Conservation (phyloP, 2,329 filamentous ascomycete genomes). For the Penicillium sp. region DNA sequence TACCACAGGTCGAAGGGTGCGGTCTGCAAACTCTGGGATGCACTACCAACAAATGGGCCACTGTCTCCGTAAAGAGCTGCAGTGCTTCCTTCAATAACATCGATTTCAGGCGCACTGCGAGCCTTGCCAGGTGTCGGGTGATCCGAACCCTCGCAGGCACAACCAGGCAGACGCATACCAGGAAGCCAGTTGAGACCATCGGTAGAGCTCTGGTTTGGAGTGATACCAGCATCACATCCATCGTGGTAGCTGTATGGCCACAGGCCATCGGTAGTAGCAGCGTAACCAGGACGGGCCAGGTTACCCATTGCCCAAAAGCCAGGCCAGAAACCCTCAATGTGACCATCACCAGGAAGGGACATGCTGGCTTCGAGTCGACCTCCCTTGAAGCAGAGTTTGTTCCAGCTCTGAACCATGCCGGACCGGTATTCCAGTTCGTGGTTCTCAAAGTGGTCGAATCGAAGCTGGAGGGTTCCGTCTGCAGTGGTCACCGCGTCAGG, state of each 20-base stretch:
- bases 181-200: slow-evolving; percentile 68
- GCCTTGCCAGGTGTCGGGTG: slow-evolving; percentile 67
- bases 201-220: slow-evolving; percentile 67
- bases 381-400: slow-evolving; percentile 71
- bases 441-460: slow-evolving; percentile 65
- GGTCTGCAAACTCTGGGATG: slow-evolving; percentile 67
- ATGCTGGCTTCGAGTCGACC: slow-evolving; percentile 70
- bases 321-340: slow-evolving; percentile 71
- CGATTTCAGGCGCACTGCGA: slow-evolving; percentile 69
- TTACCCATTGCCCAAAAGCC: slow-evolving; percentile 78
- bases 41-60: slow-evolving; percentile 58
- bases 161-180: slow-evolving; percentile 69
- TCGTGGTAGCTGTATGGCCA: slow-evolving; percentile 75
- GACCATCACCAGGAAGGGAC: slow-evolving; percentile 67
- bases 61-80: slow-evolving; percentile 50
- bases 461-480: slow-evolving; percentile 63
- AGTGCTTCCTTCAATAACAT: slow-evolving; percentile 70
- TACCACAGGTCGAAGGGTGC: slow-evolving; percentile 73
- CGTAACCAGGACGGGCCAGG: slow-evolving; percentile 67
- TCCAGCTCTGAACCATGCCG: slow-evolving; percentile 75
- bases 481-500: slow-evolving; percentile 66
- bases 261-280: slow-evolving; percentile 69
- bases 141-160: slow-evolving; percentile 64
- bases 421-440: slow-evolving; percentile 68
- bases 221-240: slow-evolving; percentile 69